Percentiles rank a stretch among this genome's conserved stretches.
These are phyloP conservation scores for Saturnispora ahearnii DNA, from an alignment of 805 yeast species.

Conservation along the genomic window DNA sequence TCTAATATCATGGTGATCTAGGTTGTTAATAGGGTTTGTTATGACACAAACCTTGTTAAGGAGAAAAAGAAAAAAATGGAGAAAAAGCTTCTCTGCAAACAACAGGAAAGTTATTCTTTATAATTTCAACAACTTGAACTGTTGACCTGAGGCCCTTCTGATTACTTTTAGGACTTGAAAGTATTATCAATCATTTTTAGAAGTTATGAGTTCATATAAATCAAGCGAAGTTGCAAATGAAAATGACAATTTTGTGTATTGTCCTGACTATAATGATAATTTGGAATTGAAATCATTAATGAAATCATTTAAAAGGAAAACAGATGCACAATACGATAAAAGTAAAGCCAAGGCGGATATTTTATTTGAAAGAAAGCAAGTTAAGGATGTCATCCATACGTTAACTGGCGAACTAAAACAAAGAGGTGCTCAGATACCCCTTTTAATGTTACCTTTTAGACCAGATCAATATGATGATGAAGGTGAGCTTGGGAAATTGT, in stretches of 20 bases:
- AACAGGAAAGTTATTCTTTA: background rate
- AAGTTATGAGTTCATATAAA: background rate
- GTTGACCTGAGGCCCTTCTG: background rate
- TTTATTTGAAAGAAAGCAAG: slow-evolving; percentile 53
- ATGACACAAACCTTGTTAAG: background rate
- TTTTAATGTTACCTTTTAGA: slow-evolving; percentile 67
- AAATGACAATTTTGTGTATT: slow-evolving; percentile 24
- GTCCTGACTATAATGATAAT: slow-evolving; percentile 21
- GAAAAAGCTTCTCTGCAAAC: background rate
- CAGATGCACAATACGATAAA: slow-evolving; percentile 21
- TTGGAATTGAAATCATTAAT: slow-evolving; percentile 22
- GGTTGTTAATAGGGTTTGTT: background rate
- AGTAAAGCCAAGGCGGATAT: slow-evolving; percentile 21
- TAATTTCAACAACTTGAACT: background rate
- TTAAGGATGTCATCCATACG: slow-evolving; percentile 57
- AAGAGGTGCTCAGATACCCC: slow-evolving; percentile 64
- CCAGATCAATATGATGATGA: slow-evolving; percentile 57
- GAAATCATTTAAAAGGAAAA: slow-evolving; percentile 21
- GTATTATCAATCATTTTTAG: background rate
- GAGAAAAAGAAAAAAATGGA: background rate
- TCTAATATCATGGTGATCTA: slow-evolving; percentile 13
- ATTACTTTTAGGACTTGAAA: background rate
- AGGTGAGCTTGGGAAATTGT: slow-evolving; percentile 44
- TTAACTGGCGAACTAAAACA: slow-evolving; percentile 66
- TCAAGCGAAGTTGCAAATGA: background rate